Evolutionary conservation across 2,329 filamentous ascomycete genomes (phyloP), one percentile per base, ranked within the genome.

Genomic region (Dothiorella sarmentorum): DNA sequence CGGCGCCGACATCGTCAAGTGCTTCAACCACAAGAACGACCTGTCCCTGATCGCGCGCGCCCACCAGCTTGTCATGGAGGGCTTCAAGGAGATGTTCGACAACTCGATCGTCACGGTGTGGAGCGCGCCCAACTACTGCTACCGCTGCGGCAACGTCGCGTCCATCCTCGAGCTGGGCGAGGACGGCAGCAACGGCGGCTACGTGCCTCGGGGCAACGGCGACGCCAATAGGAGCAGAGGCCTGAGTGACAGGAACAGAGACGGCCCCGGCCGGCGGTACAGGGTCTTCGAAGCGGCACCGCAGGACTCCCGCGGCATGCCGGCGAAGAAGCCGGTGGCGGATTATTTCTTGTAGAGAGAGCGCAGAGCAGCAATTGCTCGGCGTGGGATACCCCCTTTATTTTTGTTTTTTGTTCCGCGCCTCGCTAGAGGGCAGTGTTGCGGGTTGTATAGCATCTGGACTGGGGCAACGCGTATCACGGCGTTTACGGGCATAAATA

Each of bases 31-130:
- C 74, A 85, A 86, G 60, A 99, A 99, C 72, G 90, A 96, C 69
- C 82, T 99, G 26, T 91, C 88, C 20, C 82, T 99, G 55, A 94
- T 99, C 64, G 94, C 93, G 17, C 85, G 94, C 58, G 94, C 94
- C 1, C 94, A 99, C 71, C 94, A 99, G 73, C 85, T 99, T 20
- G 94, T 99, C 63, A 99, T 97, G 94, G 94, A 99, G 73, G 94
- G 94, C 0, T 99, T 97, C 75, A 97, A 97, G 76, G 94, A 97
- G 73, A 97, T 97, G 92, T 99, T 97, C 69, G 91, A 96, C 70
- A 88, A 86, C 13, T 90, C 87, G 47, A 97, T 99, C 63, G 94
- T 97, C 40, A 99, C 94, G 0, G 94, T 99, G n/a, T 99, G 94
- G 78, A 75, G 72, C 15, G 94, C 94, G 4, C 94, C 94, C 2